Conservation (phyloP, 352 stramenopile species). For the Elongisporangium prolatum region DNA sequence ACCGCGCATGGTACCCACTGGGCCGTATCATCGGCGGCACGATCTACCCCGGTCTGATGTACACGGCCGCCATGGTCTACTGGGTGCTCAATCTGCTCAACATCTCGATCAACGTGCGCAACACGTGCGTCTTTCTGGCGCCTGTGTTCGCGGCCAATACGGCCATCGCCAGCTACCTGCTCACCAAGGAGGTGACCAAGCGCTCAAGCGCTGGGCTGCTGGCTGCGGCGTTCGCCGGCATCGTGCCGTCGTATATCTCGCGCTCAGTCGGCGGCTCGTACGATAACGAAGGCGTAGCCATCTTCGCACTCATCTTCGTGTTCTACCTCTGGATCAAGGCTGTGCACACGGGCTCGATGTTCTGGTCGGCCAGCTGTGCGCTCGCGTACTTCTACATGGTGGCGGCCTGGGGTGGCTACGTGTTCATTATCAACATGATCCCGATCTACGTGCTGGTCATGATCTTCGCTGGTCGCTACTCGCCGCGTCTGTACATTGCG, state of each 20-base stretch:
- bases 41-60: slow-evolving; percentile 93
- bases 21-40: slow-evolving; percentile 91
- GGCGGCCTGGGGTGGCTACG: slow-evolving; percentile 95
- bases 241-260: slow-evolving; percentile 97
- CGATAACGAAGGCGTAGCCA: slow-evolving; percentile 98
- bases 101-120: slow-evolving; percentile 91
- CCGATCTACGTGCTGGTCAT: slow-evolving; percentile 94
- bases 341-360: slow-evolving; percentile 89
- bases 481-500: slow-evolving; percentile 93
- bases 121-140: slow-evolving; percentile 91
- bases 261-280: slow-evolving; percentile 96
- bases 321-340: slow-evolving; percentile 97
- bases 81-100: slow-evolving; percentile 89
- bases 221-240: slow-evolving; percentile 93
- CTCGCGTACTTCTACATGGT: slow-evolving; percentile 98
- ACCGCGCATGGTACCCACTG: slow-evolving; percentile 92
- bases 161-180: slow-evolving; percentile 84
- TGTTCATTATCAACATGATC: slow-evolving; percentile 99
- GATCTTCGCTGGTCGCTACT: slow-evolving; percentile 91
- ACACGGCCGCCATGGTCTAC: slow-evolving; percentile 86
- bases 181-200: slow-evolving; percentile 90
- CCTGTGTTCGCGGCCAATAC: slow-evolving; percentile 89
- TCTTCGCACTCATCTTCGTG: slow-evolving; percentile 96
- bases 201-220: slow-evolving; percentile 85
- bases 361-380: slow-evolving; percentile 70